Evolutionary conservation across 495 filamentous ascomycete genomes (phyloP), one percentile per base, ranked within the genome.

Genomic region (Oleoguttula mirabilis): DNA sequence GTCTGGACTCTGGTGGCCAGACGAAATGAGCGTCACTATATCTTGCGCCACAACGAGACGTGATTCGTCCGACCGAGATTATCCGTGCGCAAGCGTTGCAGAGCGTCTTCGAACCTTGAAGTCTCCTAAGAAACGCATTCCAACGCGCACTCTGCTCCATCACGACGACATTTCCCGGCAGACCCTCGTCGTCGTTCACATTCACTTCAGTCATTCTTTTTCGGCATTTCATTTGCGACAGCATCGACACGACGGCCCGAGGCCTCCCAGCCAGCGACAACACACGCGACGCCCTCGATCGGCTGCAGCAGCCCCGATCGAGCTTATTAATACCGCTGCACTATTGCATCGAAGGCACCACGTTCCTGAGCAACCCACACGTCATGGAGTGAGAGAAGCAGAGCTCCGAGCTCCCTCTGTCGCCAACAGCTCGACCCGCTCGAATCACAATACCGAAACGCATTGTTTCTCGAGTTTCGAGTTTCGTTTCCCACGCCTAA

Each of bases 281-380:
- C 41, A 10, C 19, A 11, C 16, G 41, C 15, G 30, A 42, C 30
- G 27, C 12, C 16, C 40, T 16, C 38, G 24, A 43, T 43, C 40
- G 15, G 40, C 28, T n/a, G 27, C 23, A 21, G 32, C n/a, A 20
- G 17, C 17, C 32, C 30, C 32, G 32, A 45, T 45, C 42, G 32
- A 35, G 28, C 27, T 32, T 44, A n/a, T n/a, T n/a, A 19, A 44
- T 5, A 23, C 21, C 12, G 31, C 23, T 36, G 21, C 17, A 24
- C 4, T 43, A 44, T 44, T 44, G 34, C 42, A 45, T 45, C 21
- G 20, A 28, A 35, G 16, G 12, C 42, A 27, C 24, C 42, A 28
- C 2, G 42, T 4, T 27, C 32, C 32, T 37, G 28, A 43, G 5
- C 10, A 11, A 20, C 34, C 7, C n/a, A 4, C 21, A 38, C 42